Percentiles rank a stretch among this genome's conserved stretches.
Conservation (phyloP, 257 asterid genomes). For the Solanum paucissectum region DNA sequence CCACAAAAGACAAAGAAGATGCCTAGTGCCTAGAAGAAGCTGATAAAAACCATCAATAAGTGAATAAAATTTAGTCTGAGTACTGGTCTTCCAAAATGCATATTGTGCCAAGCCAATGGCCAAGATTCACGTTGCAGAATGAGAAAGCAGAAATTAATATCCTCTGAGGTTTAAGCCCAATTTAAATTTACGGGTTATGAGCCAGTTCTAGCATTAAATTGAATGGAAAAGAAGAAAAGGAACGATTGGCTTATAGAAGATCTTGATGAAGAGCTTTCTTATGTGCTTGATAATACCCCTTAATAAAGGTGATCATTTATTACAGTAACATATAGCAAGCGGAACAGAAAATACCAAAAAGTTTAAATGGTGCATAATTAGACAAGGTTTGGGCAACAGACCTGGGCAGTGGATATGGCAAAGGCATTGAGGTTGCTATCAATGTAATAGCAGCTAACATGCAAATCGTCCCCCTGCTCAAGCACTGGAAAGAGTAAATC, state of each 20-base stretch:
- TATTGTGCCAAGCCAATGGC: not conserved
- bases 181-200: not conserved
- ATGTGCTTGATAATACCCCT: not conserved
- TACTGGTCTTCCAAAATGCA: not conserved
- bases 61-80: not conserved
- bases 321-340: not conserved
- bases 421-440: slow-evolving; percentile 57
- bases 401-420: slow-evolving; percentile 87
- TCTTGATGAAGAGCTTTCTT: not conserved
- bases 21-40: not conserved
- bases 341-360: not conserved
- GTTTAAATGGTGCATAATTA: not conserved
- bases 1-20: not conserved
- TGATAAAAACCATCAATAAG: not conserved
- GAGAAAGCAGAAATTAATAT: not conserved
- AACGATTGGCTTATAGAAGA: not conserved
- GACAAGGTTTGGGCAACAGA: slow-evolving; percentile 5
- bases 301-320: not conserved
- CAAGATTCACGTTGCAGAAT: not conserved
- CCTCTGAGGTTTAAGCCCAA: not conserved
- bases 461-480: slow-evolving; percentile 63
- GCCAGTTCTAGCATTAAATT: not conserved
- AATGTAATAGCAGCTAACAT: slow-evolving; percentile 72
- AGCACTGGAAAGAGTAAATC: not conserved
- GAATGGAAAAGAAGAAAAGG: not conserved